Conservation (phyloP, 2,329 filamentous ascomycete species). For the Xylaria sp. region DNA sequence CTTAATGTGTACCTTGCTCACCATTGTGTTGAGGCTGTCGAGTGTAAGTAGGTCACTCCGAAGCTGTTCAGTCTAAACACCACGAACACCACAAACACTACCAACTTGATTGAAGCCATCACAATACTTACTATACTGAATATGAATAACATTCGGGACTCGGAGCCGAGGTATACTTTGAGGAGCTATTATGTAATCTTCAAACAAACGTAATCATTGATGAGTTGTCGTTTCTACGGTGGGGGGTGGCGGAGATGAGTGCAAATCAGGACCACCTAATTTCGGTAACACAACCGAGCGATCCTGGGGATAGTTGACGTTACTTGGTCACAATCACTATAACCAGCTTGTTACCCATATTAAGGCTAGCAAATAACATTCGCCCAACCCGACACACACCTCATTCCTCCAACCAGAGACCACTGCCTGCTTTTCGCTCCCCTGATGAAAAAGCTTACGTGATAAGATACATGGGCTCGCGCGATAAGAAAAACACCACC, state of each 20-base stretch:
- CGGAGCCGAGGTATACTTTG: background rate
- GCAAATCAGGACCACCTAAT: background rate
- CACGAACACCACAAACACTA: no score
- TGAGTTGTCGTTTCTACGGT: constrained; percentile 13
- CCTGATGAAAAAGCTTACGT: no score
- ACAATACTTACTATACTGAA: no score
- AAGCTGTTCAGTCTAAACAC: background rate
- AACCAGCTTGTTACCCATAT: constrained; percentile 1
- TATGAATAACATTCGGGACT: no score
- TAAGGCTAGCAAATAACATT: background rate
- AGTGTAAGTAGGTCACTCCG: no score
- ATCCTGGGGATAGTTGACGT: background rate
- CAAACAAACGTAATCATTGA: constrained; percentile 17
- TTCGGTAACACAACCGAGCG: background rate
- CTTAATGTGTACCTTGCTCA: no score
- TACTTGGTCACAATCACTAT: constrained; percentile 14
- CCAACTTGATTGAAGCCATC: no score
- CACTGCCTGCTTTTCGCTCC: background rate
- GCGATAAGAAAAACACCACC: background rate
- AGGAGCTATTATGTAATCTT: constrained; percentile 7
- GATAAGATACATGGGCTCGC: background rate
- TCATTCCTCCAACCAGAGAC: background rate
- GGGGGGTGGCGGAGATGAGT: constrained; percentile 4
- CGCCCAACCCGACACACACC: background rate
- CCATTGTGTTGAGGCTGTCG: no score